Conservation (phyloP, 2,329 filamentous ascomycete species). For the Madurella fahalii region DNA sequence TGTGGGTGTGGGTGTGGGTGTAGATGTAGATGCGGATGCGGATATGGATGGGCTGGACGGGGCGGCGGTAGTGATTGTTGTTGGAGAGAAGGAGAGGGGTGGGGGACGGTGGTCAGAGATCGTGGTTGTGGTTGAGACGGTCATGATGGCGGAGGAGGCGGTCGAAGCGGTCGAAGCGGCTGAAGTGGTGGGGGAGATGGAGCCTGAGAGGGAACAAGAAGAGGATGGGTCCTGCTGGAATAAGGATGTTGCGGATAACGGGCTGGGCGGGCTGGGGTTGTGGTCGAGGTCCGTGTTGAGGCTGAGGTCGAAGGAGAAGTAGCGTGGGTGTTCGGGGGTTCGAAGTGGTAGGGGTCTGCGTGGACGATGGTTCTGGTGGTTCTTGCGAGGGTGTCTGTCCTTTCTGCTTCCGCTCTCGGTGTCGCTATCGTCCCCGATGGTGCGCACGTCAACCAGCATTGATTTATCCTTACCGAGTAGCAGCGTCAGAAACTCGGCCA, state of each 20-base stretch:
- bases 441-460: conserved; percentile 26
- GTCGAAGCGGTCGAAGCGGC: conserved; percentile 1
- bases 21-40: no score
- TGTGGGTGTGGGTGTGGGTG: no score
- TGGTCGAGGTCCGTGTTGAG: not conserved
- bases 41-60: not conserved
- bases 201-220: conserved; percentile 3
- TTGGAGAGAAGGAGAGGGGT: not conserved
- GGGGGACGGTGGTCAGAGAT: not conserved
- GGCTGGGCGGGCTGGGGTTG: not conserved
- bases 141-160: conserved; percentile 19
- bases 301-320: conserved; percentile 15
- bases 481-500: conserved; percentile 31
- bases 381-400: no score
- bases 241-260: not conserved
- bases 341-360: conserved; percentile 10
- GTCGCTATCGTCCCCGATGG: conserved; percentile 9
- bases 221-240: not conserved
- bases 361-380: no score
- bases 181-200: conserved; percentile 3
- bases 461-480: conserved; percentile 31
- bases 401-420: not conserved
- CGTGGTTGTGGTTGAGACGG: not conserved
- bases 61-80: not conserved
- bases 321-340: conserved; percentile 20